phyloP scores from a whole-genome alignment of 495 filamentous ascomycete species.

The Penicillium argentinense region DNA sequence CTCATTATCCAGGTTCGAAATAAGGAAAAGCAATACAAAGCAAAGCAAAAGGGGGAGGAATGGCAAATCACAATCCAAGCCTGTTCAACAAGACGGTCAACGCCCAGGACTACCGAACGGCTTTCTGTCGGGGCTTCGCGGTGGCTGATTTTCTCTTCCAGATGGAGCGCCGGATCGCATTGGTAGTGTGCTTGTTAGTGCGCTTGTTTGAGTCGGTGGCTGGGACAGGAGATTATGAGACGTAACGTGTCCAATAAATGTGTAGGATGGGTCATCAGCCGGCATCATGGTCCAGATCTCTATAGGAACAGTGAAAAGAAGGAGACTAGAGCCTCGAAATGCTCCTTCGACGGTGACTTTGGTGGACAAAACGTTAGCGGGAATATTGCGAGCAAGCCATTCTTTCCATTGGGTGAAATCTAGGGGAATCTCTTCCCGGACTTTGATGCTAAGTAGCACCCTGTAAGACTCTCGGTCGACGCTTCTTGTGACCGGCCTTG shows the following conservation, averaged over 20 bases:
- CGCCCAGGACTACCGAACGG: background rate
- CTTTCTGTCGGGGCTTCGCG: background rate
- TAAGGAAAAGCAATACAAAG: background rate
- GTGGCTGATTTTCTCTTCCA: background rate
- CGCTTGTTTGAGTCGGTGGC: background rate
- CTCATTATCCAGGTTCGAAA: background rate
- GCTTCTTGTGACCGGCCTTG: background rate
- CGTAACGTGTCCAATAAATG: conserved; percentile 4
- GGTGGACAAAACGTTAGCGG: conserved; percentile 1
- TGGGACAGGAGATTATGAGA: background rate
- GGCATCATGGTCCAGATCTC: conserved; percentile 6
- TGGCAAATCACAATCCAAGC: background rate
- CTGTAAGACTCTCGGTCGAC: background rate
- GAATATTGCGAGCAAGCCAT: background rate
- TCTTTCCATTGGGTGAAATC: conserved; percentile 1
- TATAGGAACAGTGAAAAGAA: conserved; percentile 6
- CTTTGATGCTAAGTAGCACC: conserved; percentile 3
- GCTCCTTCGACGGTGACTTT: conserved; percentile 5
- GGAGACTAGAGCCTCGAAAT: conserved; percentile 4
- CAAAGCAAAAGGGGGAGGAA: background rate
- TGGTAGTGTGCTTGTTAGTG: background rate
- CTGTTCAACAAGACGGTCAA: background rate
- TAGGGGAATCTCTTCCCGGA: conserved; percentile 1
- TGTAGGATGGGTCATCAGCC: background rate
- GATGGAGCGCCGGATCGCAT: background rate